Conservation (phyloP, 768 basidiomycete genomes). For the Saitozyma sp. region DNA sequence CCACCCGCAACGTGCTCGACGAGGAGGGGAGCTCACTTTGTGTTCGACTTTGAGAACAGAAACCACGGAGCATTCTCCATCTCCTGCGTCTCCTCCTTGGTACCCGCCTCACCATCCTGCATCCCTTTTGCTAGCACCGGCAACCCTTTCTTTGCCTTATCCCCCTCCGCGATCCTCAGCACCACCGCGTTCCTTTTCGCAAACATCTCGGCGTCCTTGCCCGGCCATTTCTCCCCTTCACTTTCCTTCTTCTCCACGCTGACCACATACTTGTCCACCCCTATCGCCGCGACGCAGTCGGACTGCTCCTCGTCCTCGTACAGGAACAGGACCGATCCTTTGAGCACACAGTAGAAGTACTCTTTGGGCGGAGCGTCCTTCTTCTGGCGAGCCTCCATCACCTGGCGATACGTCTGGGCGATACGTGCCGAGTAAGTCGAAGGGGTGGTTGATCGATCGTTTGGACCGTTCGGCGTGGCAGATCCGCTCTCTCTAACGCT, state of each 20-base stretch:
- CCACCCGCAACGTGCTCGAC: not conserved
- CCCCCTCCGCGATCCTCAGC: conserved; percentile 31
- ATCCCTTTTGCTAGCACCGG: conserved; percentile 37
- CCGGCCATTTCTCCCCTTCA: conserved; percentile 52
- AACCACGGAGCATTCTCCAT: conserved; percentile 73
- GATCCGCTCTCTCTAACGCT: not conserved
- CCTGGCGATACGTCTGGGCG: conserved; percentile 33
- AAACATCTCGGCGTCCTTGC: conserved; percentile 72
- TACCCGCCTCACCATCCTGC: conserved; percentile 56
- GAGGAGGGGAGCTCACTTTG: conserved; percentile 10
- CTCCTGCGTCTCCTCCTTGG: conserved; percentile 51
- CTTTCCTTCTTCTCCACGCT: conserved; percentile 65
- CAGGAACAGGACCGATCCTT: conserved; percentile 84
- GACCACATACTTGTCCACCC: conserved; percentile 76
- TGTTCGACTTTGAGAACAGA: conserved; percentile 80
- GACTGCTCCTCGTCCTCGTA: conserved; percentile 90
- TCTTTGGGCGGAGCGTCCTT: conserved; percentile 68
- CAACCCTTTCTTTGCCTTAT: conserved; percentile 22
- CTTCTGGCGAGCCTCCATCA: conserved; percentile 30
- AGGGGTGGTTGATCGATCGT: not conserved
- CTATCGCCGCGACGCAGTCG: conserved; percentile 88
- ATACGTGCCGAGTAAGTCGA: conserved; percentile 33
- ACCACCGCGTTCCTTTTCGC: conserved; percentile 81
- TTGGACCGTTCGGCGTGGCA: not conserved
- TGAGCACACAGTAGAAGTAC: conserved; percentile 88